Evolutionary conservation across 163 green algal species (phyloP).

Genomic region (Scenedesmus sp.): DNA sequence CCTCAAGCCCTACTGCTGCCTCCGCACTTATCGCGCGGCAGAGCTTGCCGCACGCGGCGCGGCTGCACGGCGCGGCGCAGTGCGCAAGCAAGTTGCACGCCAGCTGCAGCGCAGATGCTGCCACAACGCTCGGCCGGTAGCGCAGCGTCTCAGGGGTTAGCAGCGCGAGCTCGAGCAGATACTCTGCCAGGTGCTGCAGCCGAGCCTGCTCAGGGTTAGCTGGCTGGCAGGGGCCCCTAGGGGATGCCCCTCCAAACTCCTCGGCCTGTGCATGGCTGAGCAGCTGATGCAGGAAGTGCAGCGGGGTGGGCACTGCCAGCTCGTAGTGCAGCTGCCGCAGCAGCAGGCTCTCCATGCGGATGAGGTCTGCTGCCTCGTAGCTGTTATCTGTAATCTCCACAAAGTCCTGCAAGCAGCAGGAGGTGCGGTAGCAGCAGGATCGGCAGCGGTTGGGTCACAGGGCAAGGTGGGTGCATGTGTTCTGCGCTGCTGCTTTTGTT

Average conservation of each 20-base stretch:
- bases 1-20: not conserved
- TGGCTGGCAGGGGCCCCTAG: not conserved
- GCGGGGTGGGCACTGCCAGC: slow-evolving; percentile 35
- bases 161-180: slow-evolving; percentile 49
- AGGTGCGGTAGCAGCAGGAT: not conserved
- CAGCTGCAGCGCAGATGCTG: slow-evolving; percentile 44
- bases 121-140: slow-evolving; percentile 37
- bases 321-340: slow-evolving; percentile 32
- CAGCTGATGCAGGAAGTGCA: slow-evolving; percentile 41
- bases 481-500: not conserved
- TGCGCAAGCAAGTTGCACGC: not conserved
- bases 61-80: not conserved
- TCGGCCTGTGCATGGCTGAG: slow-evolving; percentile 16
- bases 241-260: not conserved
- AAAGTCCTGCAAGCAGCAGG: slow-evolving; percentile 25
- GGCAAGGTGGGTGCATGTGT: not conserved
- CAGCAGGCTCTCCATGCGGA: slow-evolving; percentile 18
- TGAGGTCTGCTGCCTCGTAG: slow-evolving; percentile 67
- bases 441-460: not conserved
- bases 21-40: slow-evolving; percentile 24
- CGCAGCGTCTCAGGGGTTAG: slow-evolving; percentile 41
- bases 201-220: not conserved
- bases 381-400: slow-evolving; percentile 93
- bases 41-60: slow-evolving; percentile 4
- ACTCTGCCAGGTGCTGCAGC: slow-evolving; percentile 43